Evolutionary conservation across 345 rosid genomes (phyloP).

Genomic region (Dovyalis caffra): DNA sequence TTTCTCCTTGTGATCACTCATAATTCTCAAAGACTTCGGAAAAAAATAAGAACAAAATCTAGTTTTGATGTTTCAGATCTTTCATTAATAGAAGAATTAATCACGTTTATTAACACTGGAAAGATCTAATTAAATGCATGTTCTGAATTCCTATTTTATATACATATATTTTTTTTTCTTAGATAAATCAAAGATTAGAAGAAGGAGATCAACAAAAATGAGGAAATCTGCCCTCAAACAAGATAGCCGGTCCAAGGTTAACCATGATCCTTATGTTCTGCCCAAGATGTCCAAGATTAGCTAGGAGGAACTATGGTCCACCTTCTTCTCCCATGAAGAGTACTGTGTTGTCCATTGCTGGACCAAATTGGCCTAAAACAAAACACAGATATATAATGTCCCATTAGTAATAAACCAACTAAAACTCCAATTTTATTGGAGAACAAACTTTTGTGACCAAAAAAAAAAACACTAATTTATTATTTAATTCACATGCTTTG

Average conservation of each 20-base stretch:
- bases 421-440: too few relatives aligned
- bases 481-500: too few relatives aligned
- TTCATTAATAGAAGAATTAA: too few relatives aligned
- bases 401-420: not conserved
- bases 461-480: too few relatives aligned
- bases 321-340: slow-evolving; percentile 11
- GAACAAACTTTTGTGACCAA: too few relatives aligned
- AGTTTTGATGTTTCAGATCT: too few relatives aligned
- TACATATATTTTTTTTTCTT: not conserved
- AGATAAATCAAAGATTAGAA: not conserved
- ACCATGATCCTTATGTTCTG: not conserved
- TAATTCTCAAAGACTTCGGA: too few relatives aligned
- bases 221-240: not conserved
- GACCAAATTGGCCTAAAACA: slow-evolving; percentile 24
- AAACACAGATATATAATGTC: not conserved
- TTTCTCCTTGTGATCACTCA: too few relatives aligned
- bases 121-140: too few relatives aligned
- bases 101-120: too few relatives aligned
- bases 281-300: not conserved
- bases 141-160: not conserved
- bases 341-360: slow-evolving; percentile 17
- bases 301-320: not conserved
- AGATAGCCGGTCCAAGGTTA: not conserved
- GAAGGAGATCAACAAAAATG: not conserved
- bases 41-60: too few relatives aligned